Evolutionary conservation across 371 early-diverging fungal genomes (phyloP).

Genomic region (Mucor plumbeus): DNA sequence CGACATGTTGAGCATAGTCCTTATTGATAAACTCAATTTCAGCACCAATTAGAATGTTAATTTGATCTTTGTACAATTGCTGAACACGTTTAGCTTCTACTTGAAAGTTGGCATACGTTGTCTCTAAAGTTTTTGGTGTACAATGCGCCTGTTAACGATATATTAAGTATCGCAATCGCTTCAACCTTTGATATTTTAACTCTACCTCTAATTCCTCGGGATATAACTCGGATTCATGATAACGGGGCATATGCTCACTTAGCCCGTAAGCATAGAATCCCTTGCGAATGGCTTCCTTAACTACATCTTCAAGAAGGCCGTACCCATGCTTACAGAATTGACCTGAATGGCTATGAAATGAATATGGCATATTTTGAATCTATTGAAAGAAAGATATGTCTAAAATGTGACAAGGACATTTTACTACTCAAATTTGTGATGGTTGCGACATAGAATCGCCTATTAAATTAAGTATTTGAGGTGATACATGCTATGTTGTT

Average conservation of each 20-base stretch:
- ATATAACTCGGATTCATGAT: slow-evolving; percentile 69
- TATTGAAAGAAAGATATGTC: background rate
- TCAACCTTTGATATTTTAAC: background rate
- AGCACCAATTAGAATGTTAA: slow-evolving; percentile 81
- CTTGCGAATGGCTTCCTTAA: slow-evolving; percentile 70
- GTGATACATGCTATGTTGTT: background rate
- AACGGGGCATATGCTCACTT: slow-evolving; percentile 87
- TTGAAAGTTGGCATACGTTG: slow-evolving; percentile 64
- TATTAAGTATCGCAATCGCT: background rate
- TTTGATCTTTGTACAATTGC: slow-evolving; percentile 60
- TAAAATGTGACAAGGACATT: background rate
- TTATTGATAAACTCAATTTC: slow-evolving; percentile 88
- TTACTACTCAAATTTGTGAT: too few relatives aligned
- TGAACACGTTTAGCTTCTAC: slow-evolving; percentile 76
- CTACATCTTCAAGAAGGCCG: slow-evolving; percentile 76
- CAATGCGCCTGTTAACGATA: slow-evolving; percentile 55
- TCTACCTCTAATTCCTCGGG: slow-evolving; percentile 78
- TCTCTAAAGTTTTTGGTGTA: slow-evolving; percentile 60
- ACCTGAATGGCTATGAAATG: slow-evolving; percentile 86
- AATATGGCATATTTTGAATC: slow-evolving; percentile 59
- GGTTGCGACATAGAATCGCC: background rate
- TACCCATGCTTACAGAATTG: slow-evolving; percentile 86
- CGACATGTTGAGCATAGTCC: slow-evolving; percentile 37
- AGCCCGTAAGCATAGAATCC: slow-evolving; percentile 74
- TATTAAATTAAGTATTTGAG: background rate